phyloP scores from a whole-genome alignment of 305 asterid genomes.

The Coffea humblotiana region DNA sequence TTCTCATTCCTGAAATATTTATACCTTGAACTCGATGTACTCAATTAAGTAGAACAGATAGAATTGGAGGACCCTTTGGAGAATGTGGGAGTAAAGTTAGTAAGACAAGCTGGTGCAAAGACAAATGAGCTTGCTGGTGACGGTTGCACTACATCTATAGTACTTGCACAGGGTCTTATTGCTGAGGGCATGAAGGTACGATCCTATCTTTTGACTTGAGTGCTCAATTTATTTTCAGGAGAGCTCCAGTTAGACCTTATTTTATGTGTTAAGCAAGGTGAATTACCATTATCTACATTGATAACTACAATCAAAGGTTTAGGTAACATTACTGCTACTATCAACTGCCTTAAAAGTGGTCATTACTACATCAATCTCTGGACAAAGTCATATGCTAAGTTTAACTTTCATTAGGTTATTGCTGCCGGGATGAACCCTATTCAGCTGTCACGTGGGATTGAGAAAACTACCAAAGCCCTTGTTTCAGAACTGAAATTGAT shows the following conservation, averaged over 20 bases:
- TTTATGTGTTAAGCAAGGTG: not conserved
- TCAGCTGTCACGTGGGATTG: conserved; percentile 78
- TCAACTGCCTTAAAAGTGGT: not conserved
- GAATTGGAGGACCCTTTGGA: conserved; percentile 90
- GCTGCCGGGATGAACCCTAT: conserved; percentile 80
- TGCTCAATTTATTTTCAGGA: not conserved
- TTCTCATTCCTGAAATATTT: not conserved
- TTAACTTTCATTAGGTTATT: conserved; percentile 44
- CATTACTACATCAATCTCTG: not conserved
- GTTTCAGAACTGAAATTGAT: conserved; percentile 67
- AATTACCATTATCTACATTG: not conserved
- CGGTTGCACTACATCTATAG: conserved; percentile 78
- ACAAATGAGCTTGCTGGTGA: conserved; percentile 89
- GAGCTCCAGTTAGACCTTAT: not conserved
- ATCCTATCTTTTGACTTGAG: not conserved
- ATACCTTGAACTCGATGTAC: conserved; percentile 14
- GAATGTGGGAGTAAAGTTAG: conserved; percentile 81
- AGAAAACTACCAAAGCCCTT: conserved; percentile 67
- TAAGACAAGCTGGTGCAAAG: conserved; percentile 86
- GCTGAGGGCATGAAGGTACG: conserved; percentile 77
- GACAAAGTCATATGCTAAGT: not conserved
- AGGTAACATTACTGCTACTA: not conserved
- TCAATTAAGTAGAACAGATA: conserved; percentile 59
- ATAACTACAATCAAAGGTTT: not conserved
- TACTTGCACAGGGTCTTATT: conserved; percentile 81